Evolutionary conservation across 805 yeast species (phyloP).

Genomic region (Kluyveromyces dobzhanskii): DNA sequence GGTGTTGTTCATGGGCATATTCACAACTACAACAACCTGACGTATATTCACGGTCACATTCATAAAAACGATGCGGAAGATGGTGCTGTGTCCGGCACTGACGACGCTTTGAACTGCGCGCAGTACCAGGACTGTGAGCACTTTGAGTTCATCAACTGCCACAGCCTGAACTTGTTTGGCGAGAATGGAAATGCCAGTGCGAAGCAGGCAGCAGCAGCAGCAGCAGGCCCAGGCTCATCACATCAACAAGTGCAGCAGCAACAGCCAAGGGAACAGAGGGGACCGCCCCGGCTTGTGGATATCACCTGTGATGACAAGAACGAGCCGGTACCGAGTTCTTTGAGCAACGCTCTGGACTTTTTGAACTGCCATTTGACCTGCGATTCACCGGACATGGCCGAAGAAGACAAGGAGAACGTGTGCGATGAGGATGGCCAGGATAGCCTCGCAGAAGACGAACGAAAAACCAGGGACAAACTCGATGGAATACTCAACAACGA

Average conservation of each 20-base stretch:
- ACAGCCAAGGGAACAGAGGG: neutral
- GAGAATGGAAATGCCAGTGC: neutral
- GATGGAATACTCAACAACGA: too few species aligned
- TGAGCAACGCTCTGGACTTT: conserved; percentile 6
- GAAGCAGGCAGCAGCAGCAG: neutral
- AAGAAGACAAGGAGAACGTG: neutral
- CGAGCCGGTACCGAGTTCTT: conserved; percentile 4
- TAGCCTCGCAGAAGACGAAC: neutral
- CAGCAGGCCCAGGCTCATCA: neutral
- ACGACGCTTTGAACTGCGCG: conserved; percentile 4
- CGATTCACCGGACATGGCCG: conserved; percentile 9
- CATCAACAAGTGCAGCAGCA: neutral
- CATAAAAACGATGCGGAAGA: conserved; percentile 29
- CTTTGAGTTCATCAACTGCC: conserved; percentile 35
- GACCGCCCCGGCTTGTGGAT: conserved; percentile 31
- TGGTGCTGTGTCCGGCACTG: conserved; percentile 5
- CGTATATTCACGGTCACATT: conserved; percentile 62
- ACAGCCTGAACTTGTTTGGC: conserved; percentile 14
- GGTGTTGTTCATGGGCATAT: conserved; percentile 64
- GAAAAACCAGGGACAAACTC: too few species aligned
- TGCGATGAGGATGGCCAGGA: neutral
- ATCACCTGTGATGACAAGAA: conserved; percentile 35
- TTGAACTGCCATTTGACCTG: conserved; percentile 25
- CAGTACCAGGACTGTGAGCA: conserved; percentile 32
- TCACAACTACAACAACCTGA: conserved; percentile 51